These are phyloP conservation scores for Aspergillus melleus DNA, from an alignment of 2,329 filamentous ascomycete species.

Conservation along the genomic window DNA sequence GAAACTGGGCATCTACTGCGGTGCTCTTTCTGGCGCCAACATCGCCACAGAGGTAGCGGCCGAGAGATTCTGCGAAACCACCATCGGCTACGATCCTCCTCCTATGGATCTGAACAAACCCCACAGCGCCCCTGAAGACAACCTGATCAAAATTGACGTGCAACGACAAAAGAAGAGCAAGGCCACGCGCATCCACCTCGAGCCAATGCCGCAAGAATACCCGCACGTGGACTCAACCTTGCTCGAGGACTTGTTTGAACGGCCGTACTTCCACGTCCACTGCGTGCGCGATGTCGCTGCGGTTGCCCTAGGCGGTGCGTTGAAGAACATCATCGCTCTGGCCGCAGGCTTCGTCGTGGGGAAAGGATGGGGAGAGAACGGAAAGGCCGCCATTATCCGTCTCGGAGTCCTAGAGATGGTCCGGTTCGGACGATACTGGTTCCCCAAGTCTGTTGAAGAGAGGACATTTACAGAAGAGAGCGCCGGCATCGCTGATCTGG, in stretches of 20 bases:
- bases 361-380: slow-evolving; percentile 91
- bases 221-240: slow-evolving; percentile 77
- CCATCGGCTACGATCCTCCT: slow-evolving; percentile 88
- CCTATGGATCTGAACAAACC: slow-evolving; percentile 73
- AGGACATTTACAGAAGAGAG: slow-evolving; percentile 22
- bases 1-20: slow-evolving; percentile 86
- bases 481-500: slow-evolving; percentile 24
- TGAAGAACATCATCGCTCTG: slow-evolving; percentile 92
- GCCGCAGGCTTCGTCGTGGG: slow-evolving; percentile 91
- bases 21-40: slow-evolving; percentile 87
- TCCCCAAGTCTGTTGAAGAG: slow-evolving; percentile 17
- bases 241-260: slow-evolving; percentile 80
- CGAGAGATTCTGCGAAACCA: slow-evolving; percentile 93
- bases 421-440: slow-evolving; percentile 64
- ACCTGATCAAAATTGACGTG: slow-evolving; percentile 37
- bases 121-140: slow-evolving; percentile 46
- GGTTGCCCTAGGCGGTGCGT: slow-evolving; percentile 68
- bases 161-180: slow-evolving; percentile 64
- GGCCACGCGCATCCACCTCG: slow-evolving; percentile 64
- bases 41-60: slow-evolving; percentile 86
- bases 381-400: slow-evolving; percentile 91
- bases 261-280: slow-evolving; percentile 91
- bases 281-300: slow-evolving; percentile 67
- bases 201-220: slow-evolving; percentile 72
- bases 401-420: slow-evolving; percentile 91